A percentile compares a stretch with the other conserved stretches of the same genome.
Conservation (phyloP, 2,329 filamentous ascomycete genomes). For the Cryoendolithus antarcticus region DNA sequence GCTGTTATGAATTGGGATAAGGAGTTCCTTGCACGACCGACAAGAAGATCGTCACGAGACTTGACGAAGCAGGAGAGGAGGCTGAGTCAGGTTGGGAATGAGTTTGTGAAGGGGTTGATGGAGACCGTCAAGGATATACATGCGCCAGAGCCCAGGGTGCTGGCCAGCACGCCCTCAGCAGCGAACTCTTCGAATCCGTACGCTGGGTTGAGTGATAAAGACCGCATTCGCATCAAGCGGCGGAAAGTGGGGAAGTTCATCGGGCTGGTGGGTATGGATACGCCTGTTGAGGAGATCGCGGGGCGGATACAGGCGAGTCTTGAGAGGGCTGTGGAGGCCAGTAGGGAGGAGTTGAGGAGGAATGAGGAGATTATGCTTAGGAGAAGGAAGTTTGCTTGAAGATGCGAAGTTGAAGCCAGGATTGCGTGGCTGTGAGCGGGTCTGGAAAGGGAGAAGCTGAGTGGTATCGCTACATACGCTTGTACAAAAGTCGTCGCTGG, state of each 20-base stretch:
- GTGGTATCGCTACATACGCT: slow-evolving; percentile 6
- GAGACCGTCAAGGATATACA: slow-evolving; percentile 28
- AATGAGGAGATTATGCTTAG: slow-evolving; percentile 23
- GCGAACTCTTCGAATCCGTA: slow-evolving; percentile 9
- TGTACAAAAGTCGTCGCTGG: neutral
- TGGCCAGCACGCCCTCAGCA: neutral
- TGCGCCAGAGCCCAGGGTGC: slow-evolving; percentile 1
- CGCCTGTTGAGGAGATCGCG: slow-evolving; percentile 36
- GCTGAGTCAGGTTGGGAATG: neutral
- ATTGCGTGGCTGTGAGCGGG: too few species aligned
- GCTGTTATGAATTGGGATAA: slow-evolving; percentile 52
- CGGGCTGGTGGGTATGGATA: slow-evolving; percentile 52
- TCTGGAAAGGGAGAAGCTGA: slow-evolving; percentile 4
- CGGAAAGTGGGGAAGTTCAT: slow-evolving; percentile 63
- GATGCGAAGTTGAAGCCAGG: neutral
- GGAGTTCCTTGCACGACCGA: slow-evolving; percentile 23
- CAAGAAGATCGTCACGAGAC: neutral
- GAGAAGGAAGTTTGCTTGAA: slow-evolving; percentile 18
- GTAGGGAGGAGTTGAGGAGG: slow-evolving; percentile 19
- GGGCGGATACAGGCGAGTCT: slow-evolving; percentile 26
- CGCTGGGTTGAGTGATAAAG: slow-evolving; percentile 23
- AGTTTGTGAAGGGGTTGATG: slow-evolving; percentile 13
- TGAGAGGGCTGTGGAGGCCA: slow-evolving; percentile 19
- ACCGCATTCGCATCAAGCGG: slow-evolving; percentile 44
- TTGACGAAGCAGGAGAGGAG: neutral